Evolutionary conservation across 2,329 filamentous ascomycete genomes (phyloP).

Genomic region (Fusarium pseudocircinatum): DNA sequence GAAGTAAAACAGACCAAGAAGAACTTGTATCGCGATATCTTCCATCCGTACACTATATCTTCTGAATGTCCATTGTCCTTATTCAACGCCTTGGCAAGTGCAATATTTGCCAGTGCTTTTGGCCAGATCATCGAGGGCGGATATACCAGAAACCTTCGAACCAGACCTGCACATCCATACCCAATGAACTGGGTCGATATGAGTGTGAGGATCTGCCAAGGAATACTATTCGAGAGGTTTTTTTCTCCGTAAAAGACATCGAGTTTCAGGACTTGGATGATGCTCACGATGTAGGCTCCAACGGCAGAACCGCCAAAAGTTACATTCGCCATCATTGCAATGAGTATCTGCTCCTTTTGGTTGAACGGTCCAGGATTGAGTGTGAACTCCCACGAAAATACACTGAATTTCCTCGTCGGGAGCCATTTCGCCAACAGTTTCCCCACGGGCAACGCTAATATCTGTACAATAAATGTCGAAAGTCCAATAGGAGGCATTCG

Average conservation of each 20-base stretch:
- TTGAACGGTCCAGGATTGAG: slow-evolving; percentile 61
- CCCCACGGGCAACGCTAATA: slow-evolving; percentile 53
- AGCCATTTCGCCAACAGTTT: slow-evolving; percentile 45
- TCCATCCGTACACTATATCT: slow-evolving; percentile 37
- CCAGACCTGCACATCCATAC: slow-evolving; percentile 60
- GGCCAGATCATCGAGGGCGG: slow-evolving; percentile 63
- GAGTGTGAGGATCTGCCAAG: slow-evolving; percentile 58
- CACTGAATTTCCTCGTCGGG: slow-evolving; percentile 1
- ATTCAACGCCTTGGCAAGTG: slow-evolving; percentile 48
- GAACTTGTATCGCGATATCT: slow-evolving; percentile 49
- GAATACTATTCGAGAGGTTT: slow-evolving; percentile 45
- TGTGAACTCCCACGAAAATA: slow-evolving; percentile 40
- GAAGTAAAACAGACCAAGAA: slow-evolving; percentile 53
- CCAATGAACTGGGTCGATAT: slow-evolving; percentile 62
- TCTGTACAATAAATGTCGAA: slow-evolving; percentile 52
- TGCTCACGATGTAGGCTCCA: slow-evolving; percentile 56
- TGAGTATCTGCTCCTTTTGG: slow-evolving; percentile 64
- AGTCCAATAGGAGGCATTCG: slow-evolving; percentile 54
- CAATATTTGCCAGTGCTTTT: slow-evolving; percentile 56
- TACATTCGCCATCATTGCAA: slow-evolving; percentile 67
- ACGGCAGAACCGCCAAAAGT: slow-evolving; percentile 46
- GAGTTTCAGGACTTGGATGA: slow-evolving; percentile 58
- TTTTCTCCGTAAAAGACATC: slow-evolving; percentile 57
- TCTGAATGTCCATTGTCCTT: slow-evolving; percentile 31
- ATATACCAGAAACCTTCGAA: slow-evolving; percentile 59